Conservation (phyloP, 306 rosid species). For the Casuarina glauca region DNA sequence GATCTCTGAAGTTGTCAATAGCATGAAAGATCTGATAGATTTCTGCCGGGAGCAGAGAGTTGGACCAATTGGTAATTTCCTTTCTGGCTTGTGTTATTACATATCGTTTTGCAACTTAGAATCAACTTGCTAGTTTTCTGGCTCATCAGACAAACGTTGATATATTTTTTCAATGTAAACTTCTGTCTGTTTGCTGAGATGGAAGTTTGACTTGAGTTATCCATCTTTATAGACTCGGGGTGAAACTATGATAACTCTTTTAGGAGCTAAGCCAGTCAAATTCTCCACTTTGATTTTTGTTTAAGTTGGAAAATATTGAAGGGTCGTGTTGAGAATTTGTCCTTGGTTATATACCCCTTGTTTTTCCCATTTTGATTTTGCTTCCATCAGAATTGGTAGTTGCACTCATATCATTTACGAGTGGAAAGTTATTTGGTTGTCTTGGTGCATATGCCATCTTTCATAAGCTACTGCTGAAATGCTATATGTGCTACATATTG, state of each 20-base stretch:
- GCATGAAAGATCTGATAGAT: slow-evolving; percentile 93
- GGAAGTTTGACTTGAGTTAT: not conserved
- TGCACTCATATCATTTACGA: not conserved
- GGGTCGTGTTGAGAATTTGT: not conserved
- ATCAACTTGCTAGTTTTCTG: slow-evolving; percentile 3
- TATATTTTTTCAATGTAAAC: not conserved
- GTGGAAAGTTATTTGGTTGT: not conserved
- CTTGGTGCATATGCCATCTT: not conserved
- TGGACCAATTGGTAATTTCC: slow-evolving; percentile 76
- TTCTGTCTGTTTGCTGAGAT: not conserved
- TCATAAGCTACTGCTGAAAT: not conserved
- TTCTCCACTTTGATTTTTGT: not conserved
- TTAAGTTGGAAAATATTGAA: not conserved
- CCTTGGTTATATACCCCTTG: not conserved
- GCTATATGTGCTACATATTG: not conserved
- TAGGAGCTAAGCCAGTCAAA: not conserved
- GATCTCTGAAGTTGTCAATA: slow-evolving; percentile 94
- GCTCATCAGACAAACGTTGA: not conserved
- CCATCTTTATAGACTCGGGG: not conserved
- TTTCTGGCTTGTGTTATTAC: slow-evolving; percentile 8
- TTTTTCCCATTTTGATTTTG: not conserved
- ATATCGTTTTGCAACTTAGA: not conserved
- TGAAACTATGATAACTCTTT: not conserved
- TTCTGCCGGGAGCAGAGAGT: slow-evolving; percentile 67
- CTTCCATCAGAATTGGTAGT: not conserved